phyloP scores from a whole-genome alignment of 768 basidiomycete species.

The Lentinula sp. region DNA sequence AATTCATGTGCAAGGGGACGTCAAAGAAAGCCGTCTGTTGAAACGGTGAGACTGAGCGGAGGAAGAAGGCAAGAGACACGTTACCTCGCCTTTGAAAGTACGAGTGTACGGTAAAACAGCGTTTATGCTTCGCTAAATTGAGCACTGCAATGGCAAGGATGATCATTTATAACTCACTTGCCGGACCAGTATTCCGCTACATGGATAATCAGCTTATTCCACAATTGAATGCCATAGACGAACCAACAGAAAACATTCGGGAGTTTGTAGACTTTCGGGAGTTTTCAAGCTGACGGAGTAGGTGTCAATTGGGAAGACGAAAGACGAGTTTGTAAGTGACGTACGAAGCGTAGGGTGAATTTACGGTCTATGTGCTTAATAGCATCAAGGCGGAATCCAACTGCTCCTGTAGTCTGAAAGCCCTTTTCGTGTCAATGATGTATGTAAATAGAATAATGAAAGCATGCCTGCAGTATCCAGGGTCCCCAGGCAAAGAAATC shows the following conservation, averaged over 20 bases:
- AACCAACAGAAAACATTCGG: constrained; percentile 55
- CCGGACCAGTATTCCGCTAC: constrained; percentile 81
- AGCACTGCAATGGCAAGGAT: neutral
- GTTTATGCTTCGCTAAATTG: constrained; percentile 30
- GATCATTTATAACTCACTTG: constrained; percentile 34
- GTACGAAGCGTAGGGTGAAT: constrained; percentile 67
- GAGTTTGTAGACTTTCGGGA: constrained; percentile 37
- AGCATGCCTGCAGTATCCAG: constrained; percentile 57
- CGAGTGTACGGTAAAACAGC: constrained; percentile 52
- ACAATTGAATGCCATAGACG: constrained; percentile 9
- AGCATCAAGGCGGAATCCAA: constrained; percentile 84
- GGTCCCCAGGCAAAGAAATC: constrained; percentile 74
- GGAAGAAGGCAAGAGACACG: constrained; percentile 8
- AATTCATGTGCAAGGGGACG: constrained; percentile 82
- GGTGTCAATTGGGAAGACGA: neutral
- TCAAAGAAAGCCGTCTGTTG: constrained; percentile 83
- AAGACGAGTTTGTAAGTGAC: constrained; percentile 11
- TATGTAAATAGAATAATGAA: neutral
- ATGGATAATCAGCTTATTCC: neutral
- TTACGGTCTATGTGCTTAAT: constrained; percentile 82
- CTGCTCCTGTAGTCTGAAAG: constrained; percentile 55
- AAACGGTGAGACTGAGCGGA: neutral
- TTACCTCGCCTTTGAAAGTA: constrained; percentile 60
- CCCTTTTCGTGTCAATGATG: neutral
- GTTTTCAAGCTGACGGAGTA: constrained; percentile 40